A percentile compares a stretch with the other conserved stretches of the same genome.
Conservation (phyloP, 2,329 filamentous ascomycete species). For the Pyricularia sp. region DNA sequence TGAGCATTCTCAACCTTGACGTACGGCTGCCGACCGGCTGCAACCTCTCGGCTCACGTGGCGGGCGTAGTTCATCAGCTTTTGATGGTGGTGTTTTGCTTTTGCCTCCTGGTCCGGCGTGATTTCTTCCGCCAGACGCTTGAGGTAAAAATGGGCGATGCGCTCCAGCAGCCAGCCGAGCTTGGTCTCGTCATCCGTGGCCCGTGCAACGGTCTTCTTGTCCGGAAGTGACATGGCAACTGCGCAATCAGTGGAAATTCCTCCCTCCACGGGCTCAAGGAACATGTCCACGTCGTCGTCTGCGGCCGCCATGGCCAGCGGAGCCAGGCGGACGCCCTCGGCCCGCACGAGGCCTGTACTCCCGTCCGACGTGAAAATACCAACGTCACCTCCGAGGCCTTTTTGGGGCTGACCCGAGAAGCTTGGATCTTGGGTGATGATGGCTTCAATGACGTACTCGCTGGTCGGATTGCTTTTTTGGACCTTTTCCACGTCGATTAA, state of each 20-base stretch:
- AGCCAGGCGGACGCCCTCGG: background rate
- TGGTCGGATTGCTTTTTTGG: background rate
- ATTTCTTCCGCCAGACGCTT: background rate
- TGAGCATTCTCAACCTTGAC: background rate
- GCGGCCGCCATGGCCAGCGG: background rate
- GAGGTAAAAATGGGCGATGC: slow-evolving; percentile 2
- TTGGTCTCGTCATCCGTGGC: background rate
- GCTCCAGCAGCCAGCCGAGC: background rate
- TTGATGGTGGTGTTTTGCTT: background rate
- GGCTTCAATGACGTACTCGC: background rate
- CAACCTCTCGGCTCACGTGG: background rate
- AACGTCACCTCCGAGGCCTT: background rate
- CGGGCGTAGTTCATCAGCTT: background rate
- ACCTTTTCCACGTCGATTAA: background rate
- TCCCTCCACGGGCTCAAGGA: background rate
- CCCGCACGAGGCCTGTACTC: background rate
- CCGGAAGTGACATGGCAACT: background rate
- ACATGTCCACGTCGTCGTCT: background rate
- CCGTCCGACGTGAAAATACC: background rate
- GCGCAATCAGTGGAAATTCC: background rate
- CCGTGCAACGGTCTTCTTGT: background rate
- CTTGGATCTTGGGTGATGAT: background rate
- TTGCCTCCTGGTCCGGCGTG: background rate
- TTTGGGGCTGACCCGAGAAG: background rate
- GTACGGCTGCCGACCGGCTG: background rate